Percentiles rank a stretch among this genome's conserved stretches.
Evolutionary conservation across 306 rosid species (phyloP).

Genomic region (Vachellia collinsii): DNA sequence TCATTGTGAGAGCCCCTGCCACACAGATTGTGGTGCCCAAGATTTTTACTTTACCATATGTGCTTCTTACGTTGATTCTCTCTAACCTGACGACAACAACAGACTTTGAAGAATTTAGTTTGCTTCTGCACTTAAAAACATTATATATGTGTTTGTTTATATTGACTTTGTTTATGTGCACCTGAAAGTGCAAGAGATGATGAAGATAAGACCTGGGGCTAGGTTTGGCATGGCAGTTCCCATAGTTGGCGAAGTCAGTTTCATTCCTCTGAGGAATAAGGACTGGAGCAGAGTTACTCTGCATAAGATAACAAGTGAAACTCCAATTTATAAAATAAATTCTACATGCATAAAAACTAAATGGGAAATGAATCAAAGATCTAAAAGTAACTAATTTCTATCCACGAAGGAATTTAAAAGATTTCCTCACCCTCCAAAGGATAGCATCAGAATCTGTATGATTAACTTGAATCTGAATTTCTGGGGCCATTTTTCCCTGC

Average conservation of each 20-base stretch:
- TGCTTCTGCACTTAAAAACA: not conserved
- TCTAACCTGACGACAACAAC: slow-evolving; percentile 65
- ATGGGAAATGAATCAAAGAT: not conserved
- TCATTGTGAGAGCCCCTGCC: slow-evolving; percentile 74
- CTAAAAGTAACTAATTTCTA: not conserved
- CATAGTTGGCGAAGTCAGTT: slow-evolving; percentile 80
- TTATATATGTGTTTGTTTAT: not conserved
- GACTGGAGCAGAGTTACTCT: slow-evolving; percentile 74
- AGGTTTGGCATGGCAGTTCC: slow-evolving; percentile 97
- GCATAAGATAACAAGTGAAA: slow-evolving; percentile 22
- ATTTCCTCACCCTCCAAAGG: slow-evolving; percentile 78
- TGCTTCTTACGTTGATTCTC: slow-evolving; percentile 60
- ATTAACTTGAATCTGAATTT: slow-evolving; percentile 49
- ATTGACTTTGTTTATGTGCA: not conserved
- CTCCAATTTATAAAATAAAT: not conserved
- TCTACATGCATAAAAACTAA: not conserved
- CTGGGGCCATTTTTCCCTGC: slow-evolving; percentile 78
- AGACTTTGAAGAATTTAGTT: not conserved
- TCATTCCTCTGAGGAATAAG: slow-evolving; percentile 69
- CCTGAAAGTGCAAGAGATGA: slow-evolving; percentile 83
- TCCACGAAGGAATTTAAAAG: not conserved
- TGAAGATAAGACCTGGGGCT: slow-evolving; percentile 83
- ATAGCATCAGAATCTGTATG: slow-evolving; percentile 55
- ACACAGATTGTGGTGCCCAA: slow-evolving; percentile 80
- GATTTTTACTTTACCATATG: slow-evolving; percentile 71